phyloP scores from a whole-genome alignment of 768 basidiomycete genomes.

The Termitomyces sp. region DNA sequence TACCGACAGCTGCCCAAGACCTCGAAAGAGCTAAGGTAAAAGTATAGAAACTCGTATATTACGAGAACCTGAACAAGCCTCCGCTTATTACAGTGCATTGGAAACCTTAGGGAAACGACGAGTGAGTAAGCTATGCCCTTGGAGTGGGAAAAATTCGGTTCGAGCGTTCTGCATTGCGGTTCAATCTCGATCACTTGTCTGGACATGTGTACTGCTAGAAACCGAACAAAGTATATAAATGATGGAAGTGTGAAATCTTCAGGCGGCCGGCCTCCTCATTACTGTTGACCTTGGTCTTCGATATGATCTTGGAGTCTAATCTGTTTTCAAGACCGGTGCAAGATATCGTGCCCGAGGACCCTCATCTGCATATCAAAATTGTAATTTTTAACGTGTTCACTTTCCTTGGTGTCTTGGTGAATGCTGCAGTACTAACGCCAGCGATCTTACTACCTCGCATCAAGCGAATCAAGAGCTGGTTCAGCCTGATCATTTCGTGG shows the following conservation, averaged over 20 bases:
- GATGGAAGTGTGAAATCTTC: neutral
- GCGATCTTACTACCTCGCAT: neutral
- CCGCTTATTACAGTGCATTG: too few relatives aligned
- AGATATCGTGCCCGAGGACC: neutral
- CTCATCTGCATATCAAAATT: neutral
- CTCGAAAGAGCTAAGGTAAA: too few relatives aligned
- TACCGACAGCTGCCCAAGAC: too few relatives aligned
- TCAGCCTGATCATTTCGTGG: constrained; percentile 1
- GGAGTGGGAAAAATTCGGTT: too few relatives aligned
- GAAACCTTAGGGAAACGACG: too few relatives aligned
- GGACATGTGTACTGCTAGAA: neutral
- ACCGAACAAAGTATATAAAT: neutral
- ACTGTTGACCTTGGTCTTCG: neutral
- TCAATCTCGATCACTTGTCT: neutral
- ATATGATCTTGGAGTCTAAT: neutral
- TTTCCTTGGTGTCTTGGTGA: neutral
- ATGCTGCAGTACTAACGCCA: neutral
- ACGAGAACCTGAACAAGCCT: too few relatives aligned
- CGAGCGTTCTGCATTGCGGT: too few relatives aligned
- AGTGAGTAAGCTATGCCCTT: too few relatives aligned
- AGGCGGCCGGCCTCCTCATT: neutral
- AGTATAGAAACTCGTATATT: too few relatives aligned
- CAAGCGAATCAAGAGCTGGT: neutral
- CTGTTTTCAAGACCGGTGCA: neutral
- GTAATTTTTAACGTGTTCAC: neutral